Percentiles rank a stretch among this genome's conserved stretches.
These are phyloP conservation scores for Amphibolis antarctica DNA, from an alignment of 106 monocot genomes.

Conservation along the genomic window DNA sequence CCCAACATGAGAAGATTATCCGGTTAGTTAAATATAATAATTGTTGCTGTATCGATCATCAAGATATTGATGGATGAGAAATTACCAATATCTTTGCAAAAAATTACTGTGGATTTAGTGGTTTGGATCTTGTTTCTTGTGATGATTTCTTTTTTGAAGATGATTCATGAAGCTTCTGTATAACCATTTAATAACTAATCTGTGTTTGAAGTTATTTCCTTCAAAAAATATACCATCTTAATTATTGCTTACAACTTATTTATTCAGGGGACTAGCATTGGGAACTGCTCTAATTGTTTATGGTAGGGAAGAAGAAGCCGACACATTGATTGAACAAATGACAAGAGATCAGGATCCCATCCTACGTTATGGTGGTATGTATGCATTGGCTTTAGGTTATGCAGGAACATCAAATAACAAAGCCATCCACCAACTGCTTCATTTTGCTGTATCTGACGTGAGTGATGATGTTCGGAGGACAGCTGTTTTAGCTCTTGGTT, in stretches of 20 bases:
- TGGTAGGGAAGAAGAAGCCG: constrained; percentile 97
- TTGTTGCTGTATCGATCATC: background rate
- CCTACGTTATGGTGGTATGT: constrained; percentile 99
- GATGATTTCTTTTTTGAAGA: no score
- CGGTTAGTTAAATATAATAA: constrained; percentile 25
- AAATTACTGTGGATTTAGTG: no score
- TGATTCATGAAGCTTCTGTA: no score
- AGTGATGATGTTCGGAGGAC: constrained; percentile 99
- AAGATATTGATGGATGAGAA: background rate
- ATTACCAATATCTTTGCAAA: no score
- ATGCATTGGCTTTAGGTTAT: constrained; percentile 89
- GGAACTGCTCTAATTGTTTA: constrained; percentile 96
- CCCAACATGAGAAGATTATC: constrained; percentile 98
- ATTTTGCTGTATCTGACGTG: constrained; percentile 99
- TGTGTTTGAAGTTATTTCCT: background rate
- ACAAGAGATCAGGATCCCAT: constrained; percentile 99
- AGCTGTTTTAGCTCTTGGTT: constrained; percentile 94
- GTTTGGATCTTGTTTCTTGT: background rate
- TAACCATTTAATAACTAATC: no score
- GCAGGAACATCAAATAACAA: constrained; percentile 96
- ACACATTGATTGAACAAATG: constrained; percentile 92
- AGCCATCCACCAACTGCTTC: constrained; percentile 95
- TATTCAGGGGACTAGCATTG: constrained; percentile 62
- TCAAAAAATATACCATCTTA: background rate
- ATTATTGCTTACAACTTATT: background rate